Conservation (phyloP, 2,329 filamentous ascomycete species). For the Colletotrichum sp. region DNA sequence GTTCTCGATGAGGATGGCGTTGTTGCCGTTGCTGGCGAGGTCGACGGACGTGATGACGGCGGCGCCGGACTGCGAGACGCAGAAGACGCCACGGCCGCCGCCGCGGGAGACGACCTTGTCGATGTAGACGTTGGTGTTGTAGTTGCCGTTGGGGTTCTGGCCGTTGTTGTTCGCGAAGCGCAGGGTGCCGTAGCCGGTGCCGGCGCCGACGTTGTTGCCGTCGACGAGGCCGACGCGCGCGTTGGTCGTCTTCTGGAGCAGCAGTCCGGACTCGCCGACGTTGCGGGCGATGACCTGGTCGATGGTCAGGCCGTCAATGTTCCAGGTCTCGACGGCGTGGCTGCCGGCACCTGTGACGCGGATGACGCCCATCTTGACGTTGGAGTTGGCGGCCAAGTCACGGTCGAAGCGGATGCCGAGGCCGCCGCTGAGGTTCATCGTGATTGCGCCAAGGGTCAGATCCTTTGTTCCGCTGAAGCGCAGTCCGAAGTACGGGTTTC, state of each 20-base stretch:
- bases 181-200: slow-evolving; percentile 60
- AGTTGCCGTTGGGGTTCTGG: slow-evolving; percentile 49
- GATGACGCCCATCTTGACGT: slow-evolving; percentile 59
- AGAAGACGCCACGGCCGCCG: slow-evolving; percentile 62
- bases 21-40: slow-evolving; percentile 57
- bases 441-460: slow-evolving; percentile 55
- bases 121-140: slow-evolving; percentile 56
- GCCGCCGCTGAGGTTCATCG: slow-evolving; percentile 58
- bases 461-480: slow-evolving; percentile 57
- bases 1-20: slow-evolving; percentile 63
- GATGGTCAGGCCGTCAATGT: slow-evolving; percentile 59
- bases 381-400: slow-evolving; percentile 54
- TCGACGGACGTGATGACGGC: slow-evolving; percentile 54
- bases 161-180: slow-evolving; percentile 64
- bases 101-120: slow-evolving; percentile 60
- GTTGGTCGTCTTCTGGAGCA: slow-evolving; percentile 59
- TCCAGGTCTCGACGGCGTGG: slow-evolving; percentile 65
- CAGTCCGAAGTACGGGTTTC: slow-evolving; percentile 61
- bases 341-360: slow-evolving; percentile 56
- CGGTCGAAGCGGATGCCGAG: slow-evolving; percentile 64
- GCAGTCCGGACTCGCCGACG: slow-evolving; percentile 60
- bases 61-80: slow-evolving; percentile 60
- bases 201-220: slow-evolving; percentile 56
- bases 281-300: slow-evolving; percentile 56
- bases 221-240: slow-evolving; percentile 59